Evolutionary conservation across 2,329 filamentous ascomycete species (phyloP), one percentile per base, ranked within the genome.

Genomic region (Colletotrichum tropicicola): DNA sequence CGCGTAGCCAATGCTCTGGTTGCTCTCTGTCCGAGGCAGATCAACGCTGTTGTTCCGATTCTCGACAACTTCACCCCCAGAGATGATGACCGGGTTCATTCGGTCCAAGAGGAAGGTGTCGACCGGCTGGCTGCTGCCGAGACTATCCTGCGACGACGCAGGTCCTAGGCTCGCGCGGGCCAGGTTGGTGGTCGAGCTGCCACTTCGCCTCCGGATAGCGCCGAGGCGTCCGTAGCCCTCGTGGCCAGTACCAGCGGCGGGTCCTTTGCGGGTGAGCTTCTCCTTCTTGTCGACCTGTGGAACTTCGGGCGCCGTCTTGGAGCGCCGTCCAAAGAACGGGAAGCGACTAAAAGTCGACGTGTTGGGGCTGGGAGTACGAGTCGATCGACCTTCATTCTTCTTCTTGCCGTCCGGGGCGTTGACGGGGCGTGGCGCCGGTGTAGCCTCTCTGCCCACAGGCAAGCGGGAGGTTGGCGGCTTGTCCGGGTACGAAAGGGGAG

Each of bases 241-340:
- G 72, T 98, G 94, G 0, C 95, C 95, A 37, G 95, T 98, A n/a
- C 95, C 95, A 41, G 95, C 95, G 15, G 87, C 88, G 21, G 95
- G 95, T 0, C 95, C 94, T 76, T 93, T 95, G 27, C 91, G 86
- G 23, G 81, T 66, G 7, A 81, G 73, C 68, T 85, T 89, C 8
- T 90, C 88, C 37, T 85, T 83, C 73, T 85, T 88, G n/a, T 89
- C 85, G 1, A 75, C 65, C 19, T 76, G 76, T 10, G 78, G 65
- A n/a, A 77, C 74, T 43, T 88, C 83, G 4, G 85, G 74, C 1
- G 87, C 82, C 0, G 87, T 83, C 75, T 93, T 97, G 13, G 89
- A 89, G 59, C 89, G 89, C 68, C 91, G 87, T 8, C 90, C 83
- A 71, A 97, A 97, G 57, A 97, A 84, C 1, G 91, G 91, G 74